Conservation (phyloP, 257 asterid genomes). For the Nicotiana attenuata region DNA sequence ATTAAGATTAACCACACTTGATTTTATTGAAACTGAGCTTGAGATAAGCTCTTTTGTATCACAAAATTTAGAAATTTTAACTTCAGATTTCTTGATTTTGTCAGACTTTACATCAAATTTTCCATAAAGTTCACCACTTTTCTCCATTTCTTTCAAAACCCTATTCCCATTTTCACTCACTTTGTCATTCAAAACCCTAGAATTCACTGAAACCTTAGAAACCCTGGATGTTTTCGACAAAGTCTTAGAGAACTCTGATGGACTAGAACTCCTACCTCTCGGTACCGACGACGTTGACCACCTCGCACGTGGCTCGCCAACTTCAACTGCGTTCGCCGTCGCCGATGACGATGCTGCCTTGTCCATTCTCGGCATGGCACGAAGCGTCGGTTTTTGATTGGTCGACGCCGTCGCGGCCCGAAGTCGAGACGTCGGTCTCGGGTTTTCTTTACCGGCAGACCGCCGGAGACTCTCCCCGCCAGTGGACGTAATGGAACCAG, state of each 20-base stretch:
- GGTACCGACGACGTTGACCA: constrained; percentile 61
- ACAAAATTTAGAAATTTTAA: constrained; percentile 5
- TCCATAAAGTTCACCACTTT: constrained; percentile 1
- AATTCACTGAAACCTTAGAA: constrained; percentile 32
- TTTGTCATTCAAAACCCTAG: constrained; percentile 19
- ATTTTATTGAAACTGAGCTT: constrained; percentile 23
- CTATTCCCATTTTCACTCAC: not conserved
- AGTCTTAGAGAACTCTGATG: constrained; percentile 44
- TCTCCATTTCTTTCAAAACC: constrained; percentile 5
- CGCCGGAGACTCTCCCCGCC: constrained; percentile 16
- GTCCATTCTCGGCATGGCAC: constrained; percentile 53
- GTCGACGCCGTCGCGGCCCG: constrained; percentile 37
- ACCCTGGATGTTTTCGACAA: constrained; percentile 41
- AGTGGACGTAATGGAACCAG: constrained; percentile 16
- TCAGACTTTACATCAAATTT: constrained; percentile 10
- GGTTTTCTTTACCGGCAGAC: constrained; percentile 63
- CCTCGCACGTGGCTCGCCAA: constrained; percentile 37
- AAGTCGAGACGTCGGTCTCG: constrained; percentile 47
- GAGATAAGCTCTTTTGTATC: constrained; percentile 22
- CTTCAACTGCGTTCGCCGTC: constrained; percentile 14
- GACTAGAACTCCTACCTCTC: constrained; percentile 86
- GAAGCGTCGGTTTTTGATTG: constrained; percentile 46
- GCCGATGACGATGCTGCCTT: constrained; percentile 33
- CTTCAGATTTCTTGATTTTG: constrained; percentile 17
- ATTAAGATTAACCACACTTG: constrained; percentile 12